Evolutionary conservation across 257 asterid genomes (phyloP).

Genomic region (Solanum piurae): DNA sequence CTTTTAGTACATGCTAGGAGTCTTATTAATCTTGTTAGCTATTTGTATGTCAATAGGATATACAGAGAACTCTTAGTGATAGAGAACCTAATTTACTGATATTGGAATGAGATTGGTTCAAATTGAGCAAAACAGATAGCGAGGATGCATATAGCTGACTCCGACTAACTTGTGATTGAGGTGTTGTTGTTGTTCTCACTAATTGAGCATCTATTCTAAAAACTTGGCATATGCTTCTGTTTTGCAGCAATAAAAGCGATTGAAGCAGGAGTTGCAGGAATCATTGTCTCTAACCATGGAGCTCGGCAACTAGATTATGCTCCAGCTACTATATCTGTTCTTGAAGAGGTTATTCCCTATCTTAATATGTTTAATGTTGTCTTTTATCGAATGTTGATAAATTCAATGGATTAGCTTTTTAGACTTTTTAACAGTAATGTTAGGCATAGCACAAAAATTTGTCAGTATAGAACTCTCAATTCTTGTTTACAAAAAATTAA

Average conservation of each 20-base stretch:
- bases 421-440: background rate
- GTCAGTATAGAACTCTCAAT: background rate
- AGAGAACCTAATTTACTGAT: background rate
- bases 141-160: background rate
- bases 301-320: slow-evolving; percentile 53
- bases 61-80: background rate
- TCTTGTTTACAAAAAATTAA: background rate
- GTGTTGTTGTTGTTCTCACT: background rate
- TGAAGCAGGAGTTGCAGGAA: slow-evolving; percentile 52
- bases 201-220: background rate
- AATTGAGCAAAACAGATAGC: background rate
- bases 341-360: slow-evolving; percentile 39
- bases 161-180: background rate
- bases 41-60: background rate
- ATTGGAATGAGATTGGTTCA: background rate
- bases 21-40: background rate
- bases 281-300: slow-evolving; percentile 61
- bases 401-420: background rate
- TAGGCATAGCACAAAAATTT: background rate
- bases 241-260: slow-evolving; percentile 44
- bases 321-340: slow-evolving; percentile 53
- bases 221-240: background rate
- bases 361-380: background rate
- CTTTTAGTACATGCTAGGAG: background rate
- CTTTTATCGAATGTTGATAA: background rate